phyloP scores from a whole-genome alignment of 345 rosid species.

The Conringia planisiliqua region DNA sequence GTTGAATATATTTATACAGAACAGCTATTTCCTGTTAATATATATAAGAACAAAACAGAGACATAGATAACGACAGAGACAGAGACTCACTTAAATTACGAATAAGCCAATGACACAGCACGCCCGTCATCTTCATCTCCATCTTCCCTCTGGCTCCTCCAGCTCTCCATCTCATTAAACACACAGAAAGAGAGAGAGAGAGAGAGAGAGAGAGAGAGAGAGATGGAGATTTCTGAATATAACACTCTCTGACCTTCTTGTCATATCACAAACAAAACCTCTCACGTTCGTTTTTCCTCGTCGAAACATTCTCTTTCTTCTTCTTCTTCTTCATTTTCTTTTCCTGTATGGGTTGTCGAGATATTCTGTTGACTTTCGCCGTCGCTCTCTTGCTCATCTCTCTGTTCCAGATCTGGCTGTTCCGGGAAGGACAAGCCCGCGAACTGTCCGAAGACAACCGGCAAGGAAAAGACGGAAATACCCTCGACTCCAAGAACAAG shows the following conservation, averaged over 20 bases:
- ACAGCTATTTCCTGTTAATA: not conserved
- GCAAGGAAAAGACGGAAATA: not conserved
- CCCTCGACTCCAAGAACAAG: conserved; percentile 14
- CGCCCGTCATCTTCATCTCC: not conserved
- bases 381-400: conserved; percentile 24
- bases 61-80: conserved; percentile 21
- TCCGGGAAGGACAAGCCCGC: conserved; percentile 17
- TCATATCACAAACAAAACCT: not conserved
- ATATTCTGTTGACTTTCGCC: conserved; percentile 22
- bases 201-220: not conserved
- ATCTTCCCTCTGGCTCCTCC: conserved; percentile 18
- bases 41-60: conserved; percentile 1
- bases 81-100: conserved; percentile 16
- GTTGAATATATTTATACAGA: not conserved
- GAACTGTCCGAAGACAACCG: conserved; percentile 21
- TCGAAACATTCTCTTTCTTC: not conserved
- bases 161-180: conserved; percentile 14
- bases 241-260: conserved; percentile 21
- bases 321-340: not conserved
- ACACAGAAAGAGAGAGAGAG: not conserved
- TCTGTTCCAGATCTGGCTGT: conserved; percentile 31
- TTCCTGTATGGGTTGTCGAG: conserved; percentile 27
- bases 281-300: conserved; percentile 5
- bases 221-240: conserved; percentile 9
- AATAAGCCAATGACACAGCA: conserved; percentile 23